Base-by-base conservation (phyloP, 2,329 filamentous ascomycete genomes). In the Pseudocercospora musae region DNA sequence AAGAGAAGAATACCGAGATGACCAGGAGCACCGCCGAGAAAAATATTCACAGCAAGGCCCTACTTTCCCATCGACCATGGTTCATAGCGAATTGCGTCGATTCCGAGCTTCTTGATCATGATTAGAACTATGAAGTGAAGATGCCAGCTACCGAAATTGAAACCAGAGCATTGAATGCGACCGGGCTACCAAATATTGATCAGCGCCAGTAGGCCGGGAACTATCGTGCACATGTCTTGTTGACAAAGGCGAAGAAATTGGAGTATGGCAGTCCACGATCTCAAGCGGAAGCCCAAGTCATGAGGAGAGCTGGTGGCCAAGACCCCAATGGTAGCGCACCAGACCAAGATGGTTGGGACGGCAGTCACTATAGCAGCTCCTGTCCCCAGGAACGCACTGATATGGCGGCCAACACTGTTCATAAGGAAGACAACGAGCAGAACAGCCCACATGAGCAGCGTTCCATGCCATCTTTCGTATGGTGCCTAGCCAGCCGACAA, bases 161-260 rank as follows among this genome's bases (percentile, higher is more conserved):
- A n/a, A 81, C 77, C 21, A 50, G 13, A 15, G 58, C 58, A 46
- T 84, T 81, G 71, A 85, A 83, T 4, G 82, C 83, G 6, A 78
- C 77, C 1, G 77, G 73, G n/a, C 78, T 83, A 42, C 79, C 82
- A 59, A n/a, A 84, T 79, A 71, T 81, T 82, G 74, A 84, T 83
- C 59, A 83, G 73, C 0, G 78, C 78, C 7, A 83, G 73, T 8
- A 81, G 70, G n/a, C 58, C 66, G 11, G 58, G 64, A 23, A 66
- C 60, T 23, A 65, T 44, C 29, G 50, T 60, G 50, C 63, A 13
- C 56, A 46, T 9, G 23, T 60, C 52, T 54, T 52, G 52, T 62
- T 63, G 40, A 67, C 56, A 40, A 57, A 53, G 55, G 62, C 59
- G 33, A 65, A 62, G 59, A 58, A 66, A 18, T n/a, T 20, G 15